Evolutionary conservation across 2,329 filamentous ascomycete genomes (phyloP).

Genomic region (Akanthomyces lecanii): DNA sequence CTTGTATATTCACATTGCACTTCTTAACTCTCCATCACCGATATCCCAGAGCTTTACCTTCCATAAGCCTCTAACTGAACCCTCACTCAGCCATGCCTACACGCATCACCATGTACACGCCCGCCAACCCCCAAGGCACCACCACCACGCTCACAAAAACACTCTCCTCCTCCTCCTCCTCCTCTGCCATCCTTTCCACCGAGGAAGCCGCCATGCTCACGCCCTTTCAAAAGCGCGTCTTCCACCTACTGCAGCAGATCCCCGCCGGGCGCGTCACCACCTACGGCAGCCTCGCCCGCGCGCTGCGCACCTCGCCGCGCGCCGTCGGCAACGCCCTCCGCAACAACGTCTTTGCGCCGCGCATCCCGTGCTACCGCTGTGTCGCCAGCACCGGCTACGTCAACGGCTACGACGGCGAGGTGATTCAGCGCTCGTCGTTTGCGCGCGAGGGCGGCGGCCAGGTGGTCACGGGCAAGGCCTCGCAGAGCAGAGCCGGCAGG

Average conservation of each 20-base stretch:
- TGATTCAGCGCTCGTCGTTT: conserved; percentile 7
- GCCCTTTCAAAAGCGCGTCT: conserved; percentile 15
- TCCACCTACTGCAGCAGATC: conserved; percentile 9
- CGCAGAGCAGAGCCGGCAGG: conserved; percentile 15
- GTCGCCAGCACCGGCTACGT: conserved; percentile 16
- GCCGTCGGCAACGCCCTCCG: conserved; percentile 18
- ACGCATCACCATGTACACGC: conserved; percentile 16
- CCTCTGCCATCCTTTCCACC: background rate
- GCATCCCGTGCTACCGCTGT: conserved; percentile 17
- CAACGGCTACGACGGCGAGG: conserved; percentile 17
- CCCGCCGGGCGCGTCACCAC: conserved; percentile 17
- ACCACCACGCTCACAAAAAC: background rate
- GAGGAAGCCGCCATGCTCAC: conserved; percentile 7
- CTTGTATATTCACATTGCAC: background rate
- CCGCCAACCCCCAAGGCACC: conserved; percentile 6
- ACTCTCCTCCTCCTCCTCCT: background rate
- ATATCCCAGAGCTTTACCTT: no score
- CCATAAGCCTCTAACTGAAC: no score
- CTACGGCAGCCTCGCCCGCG: conserved; percentile 13
- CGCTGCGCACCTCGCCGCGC: conserved; percentile 16
- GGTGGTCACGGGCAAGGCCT: background rate
- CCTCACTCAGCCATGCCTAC: background rate
- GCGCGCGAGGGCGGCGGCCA: background rate
- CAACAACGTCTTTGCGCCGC: conserved; percentile 16
- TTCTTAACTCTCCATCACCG: background rate